Evolutionary conservation across 257 asterid genomes (phyloP), one percentile per base, ranked within the genome.

Genomic region (Cinchona pubescens): DNA sequence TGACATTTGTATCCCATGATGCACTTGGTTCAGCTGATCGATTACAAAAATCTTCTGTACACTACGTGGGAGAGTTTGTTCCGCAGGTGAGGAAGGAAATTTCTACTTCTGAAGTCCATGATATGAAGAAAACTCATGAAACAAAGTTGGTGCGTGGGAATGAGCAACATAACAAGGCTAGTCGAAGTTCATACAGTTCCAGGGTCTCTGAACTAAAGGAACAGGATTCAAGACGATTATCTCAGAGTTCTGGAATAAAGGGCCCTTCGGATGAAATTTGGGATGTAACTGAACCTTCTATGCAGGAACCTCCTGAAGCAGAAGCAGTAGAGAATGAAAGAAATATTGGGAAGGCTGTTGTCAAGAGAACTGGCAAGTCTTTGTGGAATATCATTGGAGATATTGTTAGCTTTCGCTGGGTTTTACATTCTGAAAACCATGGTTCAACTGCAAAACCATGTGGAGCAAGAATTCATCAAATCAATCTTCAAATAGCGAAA

Each of bases 191-290:
- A 70, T 30, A 43, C 65, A 83, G 76, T 75, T 70, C 87, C 72
- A 85, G 76, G 68, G 92, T 78, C 82, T 85, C 92, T 59, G 84
- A 73, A 65, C 51, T 82, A 2, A 82, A 81, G 80, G 84, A 89
- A 71, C 75, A 76, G 53, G 86, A 73, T 46, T 77, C 88, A 64
- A 82, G 79, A 74, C 80, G 67, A 71, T 83, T 80, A 61, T 71
- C 80, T 80, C 79, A 43, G 74, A 86, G 75, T 66, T 78, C 91
- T 80, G 87, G 79, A 61, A 35, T 85, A 58, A 88, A 84, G 82
- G 96, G 97, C 32, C 97, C 96, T 67, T 79, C 93, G 7, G 94
- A 85, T 82, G 96, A 92, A 81, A 88, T 84, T 80, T 92, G 97
- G 99, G 88, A 88, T 34, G 88, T 87, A 42, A 81, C 84, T 25